Evolutionary conservation across 2,329 filamentous ascomycete genomes (phyloP).

Genomic region (Aspergillus hortae): DNA sequence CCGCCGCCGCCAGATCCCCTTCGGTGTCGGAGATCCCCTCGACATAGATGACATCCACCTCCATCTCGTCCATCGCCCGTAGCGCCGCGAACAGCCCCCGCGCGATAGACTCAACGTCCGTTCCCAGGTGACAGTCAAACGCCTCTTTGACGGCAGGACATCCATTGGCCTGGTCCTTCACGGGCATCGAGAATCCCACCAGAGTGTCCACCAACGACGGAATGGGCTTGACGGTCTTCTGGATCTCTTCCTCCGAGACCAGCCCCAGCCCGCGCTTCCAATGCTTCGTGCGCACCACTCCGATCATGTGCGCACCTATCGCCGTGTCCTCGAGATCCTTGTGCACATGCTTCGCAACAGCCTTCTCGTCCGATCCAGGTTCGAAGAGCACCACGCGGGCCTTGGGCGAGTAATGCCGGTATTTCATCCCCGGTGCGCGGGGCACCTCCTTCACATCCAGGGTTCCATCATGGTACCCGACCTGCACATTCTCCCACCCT

Average conservation of each 20-base stretch:
- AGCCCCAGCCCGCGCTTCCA: constrained; percentile 32
- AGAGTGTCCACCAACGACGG: constrained; percentile 23
- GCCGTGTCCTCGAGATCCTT: constrained; percentile 31
- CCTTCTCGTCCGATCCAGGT: constrained; percentile 36
- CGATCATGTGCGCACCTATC: constrained; percentile 29
- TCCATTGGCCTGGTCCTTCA: constrained; percentile 19
- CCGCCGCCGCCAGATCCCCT: constrained; percentile 77
- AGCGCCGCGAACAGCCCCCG: constrained; percentile 84
- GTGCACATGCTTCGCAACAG: constrained; percentile 29
- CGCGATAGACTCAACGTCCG: constrained; percentile 69
- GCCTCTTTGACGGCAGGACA: constrained; percentile 31
- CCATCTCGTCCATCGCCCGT: constrained; percentile 74
- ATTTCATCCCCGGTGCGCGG: constrained; percentile 95
- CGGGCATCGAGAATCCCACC: constrained; percentile 24
- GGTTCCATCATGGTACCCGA: constrained; percentile 74
- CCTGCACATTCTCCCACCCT: constrained; percentile 76
- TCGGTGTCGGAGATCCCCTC: constrained; percentile 73
- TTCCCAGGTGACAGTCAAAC: constrained; percentile 71
- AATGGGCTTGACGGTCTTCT: constrained; percentile 20
- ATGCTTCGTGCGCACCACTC: constrained; percentile 38
- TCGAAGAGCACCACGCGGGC: constrained; percentile 84
- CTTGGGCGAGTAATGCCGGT: constrained; percentile 93
- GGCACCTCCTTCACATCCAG: constrained; percentile 65
- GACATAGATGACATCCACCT: constrained; percentile 81
- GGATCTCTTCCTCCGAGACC: constrained; percentile 18